These are phyloP conservation scores for Collybiopsis confluens DNA, from an alignment of 768 basidiomycete genomes.

Conservation along the genomic window DNA sequence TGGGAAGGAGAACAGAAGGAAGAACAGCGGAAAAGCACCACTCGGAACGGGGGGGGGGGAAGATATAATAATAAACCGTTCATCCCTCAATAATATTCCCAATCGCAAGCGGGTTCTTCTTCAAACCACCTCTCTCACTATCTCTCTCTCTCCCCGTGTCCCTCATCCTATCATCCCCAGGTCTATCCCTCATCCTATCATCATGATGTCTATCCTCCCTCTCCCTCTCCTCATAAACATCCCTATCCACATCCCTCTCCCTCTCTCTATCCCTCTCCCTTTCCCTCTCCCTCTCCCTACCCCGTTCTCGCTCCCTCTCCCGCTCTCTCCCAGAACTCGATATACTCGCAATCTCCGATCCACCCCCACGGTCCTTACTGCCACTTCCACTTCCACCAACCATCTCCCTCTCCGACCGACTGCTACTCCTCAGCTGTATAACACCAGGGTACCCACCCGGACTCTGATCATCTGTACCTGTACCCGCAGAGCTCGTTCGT, in stretches of 20 bases:
- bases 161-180: not conserved
- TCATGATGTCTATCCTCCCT: not conserved
- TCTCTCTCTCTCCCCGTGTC: constrained; percentile 3
- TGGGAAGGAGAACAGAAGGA: no score
- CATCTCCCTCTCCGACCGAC: constrained; percentile 1
- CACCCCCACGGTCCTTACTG: not conserved
- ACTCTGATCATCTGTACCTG: not conserved
- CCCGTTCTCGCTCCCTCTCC: not conserved
- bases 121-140: not conserved
- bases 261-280: not conserved
- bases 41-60: no score
- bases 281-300: not conserved
- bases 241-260: not conserved
- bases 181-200: not conserved
- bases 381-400: not conserved
- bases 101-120: constrained; percentile 7
- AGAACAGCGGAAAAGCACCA: not conserved
- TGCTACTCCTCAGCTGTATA: constrained; percentile 5
- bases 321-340: not conserved
- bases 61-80: no score
- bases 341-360: not conserved
- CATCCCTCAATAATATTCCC: constrained; percentile 5
- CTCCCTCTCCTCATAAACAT: not conserved
- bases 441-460: not conserved
- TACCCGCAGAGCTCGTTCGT: not conserved